phyloP scores from a whole-genome alignment of 78 protist species.

The Dictyostelium intermedium region DNA sequence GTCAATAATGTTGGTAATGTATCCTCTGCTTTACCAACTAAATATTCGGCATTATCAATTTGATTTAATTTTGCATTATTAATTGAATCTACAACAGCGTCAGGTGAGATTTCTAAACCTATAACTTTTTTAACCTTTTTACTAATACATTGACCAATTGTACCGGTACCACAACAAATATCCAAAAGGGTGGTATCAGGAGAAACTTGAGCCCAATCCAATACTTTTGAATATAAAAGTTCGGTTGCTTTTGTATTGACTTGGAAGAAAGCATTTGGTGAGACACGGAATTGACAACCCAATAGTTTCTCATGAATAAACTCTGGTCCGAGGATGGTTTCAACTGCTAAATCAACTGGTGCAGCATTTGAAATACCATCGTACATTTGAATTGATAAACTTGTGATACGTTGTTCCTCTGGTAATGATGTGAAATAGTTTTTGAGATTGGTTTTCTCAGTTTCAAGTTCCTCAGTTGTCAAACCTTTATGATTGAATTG shows the following conservation, averaged over 20 bases:
- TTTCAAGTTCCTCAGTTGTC: neutral
- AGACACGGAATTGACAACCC: slow-evolving; percentile 65
- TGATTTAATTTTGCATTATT: slow-evolving; percentile 85
- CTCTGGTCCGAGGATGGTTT: slow-evolving; percentile 52
- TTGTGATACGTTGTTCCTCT: neutral
- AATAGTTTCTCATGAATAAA: slow-evolving; percentile 65
- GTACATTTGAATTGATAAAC: neutral
- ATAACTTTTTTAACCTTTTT: slow-evolving; percentile 62
- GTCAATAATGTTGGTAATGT: slow-evolving; percentile 23
- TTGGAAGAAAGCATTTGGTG: slow-evolving; percentile 89
- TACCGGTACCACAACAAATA: slow-evolving; percentile 97
- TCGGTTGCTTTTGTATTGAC: slow-evolving; percentile 86
- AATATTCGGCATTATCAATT: slow-evolving; percentile 69
- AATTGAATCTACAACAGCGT: slow-evolving; percentile 88
- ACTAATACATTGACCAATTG: slow-evolving; percentile 91
- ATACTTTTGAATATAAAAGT: slow-evolving; percentile 8
- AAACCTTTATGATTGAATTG: slow-evolving; percentile 47
- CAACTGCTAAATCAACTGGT: slow-evolving; percentile 75
- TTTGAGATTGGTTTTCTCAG: neutral
- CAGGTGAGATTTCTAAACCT: slow-evolving; percentile 90
- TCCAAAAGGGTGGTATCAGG: slow-evolving; percentile 80
- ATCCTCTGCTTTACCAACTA: slow-evolving; percentile 84
- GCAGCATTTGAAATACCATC: slow-evolving; percentile 73
- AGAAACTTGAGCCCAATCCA: slow-evolving; percentile 61
- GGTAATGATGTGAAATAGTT: neutral